Base-by-base conservation (phyloP, 495 filamentous ascomycete species). In the Penicillium cinerascens region DNA sequence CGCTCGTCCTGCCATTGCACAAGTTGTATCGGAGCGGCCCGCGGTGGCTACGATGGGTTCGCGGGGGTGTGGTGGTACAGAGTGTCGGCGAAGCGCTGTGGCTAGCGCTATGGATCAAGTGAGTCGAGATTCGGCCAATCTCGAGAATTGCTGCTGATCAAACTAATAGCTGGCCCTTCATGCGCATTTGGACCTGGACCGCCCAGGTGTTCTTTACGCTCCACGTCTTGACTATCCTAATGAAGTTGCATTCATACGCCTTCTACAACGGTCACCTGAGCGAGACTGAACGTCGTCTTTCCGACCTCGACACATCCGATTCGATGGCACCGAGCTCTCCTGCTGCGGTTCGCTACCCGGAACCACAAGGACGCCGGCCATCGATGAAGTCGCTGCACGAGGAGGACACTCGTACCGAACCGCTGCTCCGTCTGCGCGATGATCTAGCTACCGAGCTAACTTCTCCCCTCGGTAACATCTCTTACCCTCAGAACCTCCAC, bases 231-330 rank as follows among this genome's bases (percentile, higher is more conserved):
- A 85, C 87, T 13, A 75, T 98, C 6, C 82, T 97, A 22, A 98
- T 98, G 93, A 98, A 98, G 74, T 89, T 98, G 78, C 93, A 98
- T 64, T 96, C 92, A 0, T 98, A 97, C 64, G 87, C 89, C 22
- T 97, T 97, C 71, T 98, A 98, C 73, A 96, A 93, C 62, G 93
- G 93, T 2, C 93, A 98, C 71, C 81, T 98, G 6, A 91, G 86
- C 52, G 87, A 91, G 60, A 95, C 88, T 0, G 81, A 91, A 68
- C 84, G 86, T 57, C 83, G 89, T 15, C 74, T 98, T 1, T 80
- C 78, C 42, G 82, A 82, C 26, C 84, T 98, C 9, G 93, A 98
- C 68, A 76, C 87, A 22, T 87, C 89, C 0, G 80, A 78, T 3
- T 81, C 77, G n/a, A 82, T 82, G 15, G 85, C 87, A 7, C 83